phyloP scores from a whole-genome alignment of 345 rosid species.

The Litchi chinensis region DNA sequence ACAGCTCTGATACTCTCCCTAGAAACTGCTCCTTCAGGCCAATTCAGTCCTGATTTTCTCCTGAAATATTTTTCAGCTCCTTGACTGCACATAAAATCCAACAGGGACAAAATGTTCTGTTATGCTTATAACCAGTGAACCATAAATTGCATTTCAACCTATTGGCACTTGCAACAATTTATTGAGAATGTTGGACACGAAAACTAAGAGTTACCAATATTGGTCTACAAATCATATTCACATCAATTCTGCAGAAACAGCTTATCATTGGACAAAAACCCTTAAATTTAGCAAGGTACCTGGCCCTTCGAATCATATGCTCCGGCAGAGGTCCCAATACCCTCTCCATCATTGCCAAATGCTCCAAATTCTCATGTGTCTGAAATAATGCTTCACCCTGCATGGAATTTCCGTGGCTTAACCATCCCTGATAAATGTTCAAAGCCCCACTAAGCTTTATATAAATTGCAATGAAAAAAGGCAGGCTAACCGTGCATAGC shows the following conservation, averaged over 20 bases:
- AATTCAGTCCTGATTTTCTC: constrained; percentile 64
- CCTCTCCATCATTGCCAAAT: constrained; percentile 85
- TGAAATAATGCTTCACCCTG: constrained; percentile 86
- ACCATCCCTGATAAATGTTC: constrained; percentile 14
- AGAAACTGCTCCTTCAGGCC: constrained; percentile 90
- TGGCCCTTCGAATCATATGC: constrained; percentile 56
- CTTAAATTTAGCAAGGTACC: constrained; percentile 27
- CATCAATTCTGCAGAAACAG: background rate
- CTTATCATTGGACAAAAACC: background rate
- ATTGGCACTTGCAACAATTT: background rate
- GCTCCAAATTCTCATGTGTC: constrained; percentile 85
- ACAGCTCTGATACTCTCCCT: constrained; percentile 86
- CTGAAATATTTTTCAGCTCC: constrained; percentile 75
- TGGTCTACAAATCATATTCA: background rate
- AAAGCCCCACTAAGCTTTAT: background rate
- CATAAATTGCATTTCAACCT: background rate
- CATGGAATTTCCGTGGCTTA: constrained; percentile 5
- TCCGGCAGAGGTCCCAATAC: constrained; percentile 69
- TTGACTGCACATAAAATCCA: constrained; percentile 39
- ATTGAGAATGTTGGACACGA: background rate
- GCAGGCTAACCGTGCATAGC: constrained; percentile 61
- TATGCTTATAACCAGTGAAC: background rate
- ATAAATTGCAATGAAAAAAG: background rate
- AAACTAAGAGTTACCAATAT: background rate
- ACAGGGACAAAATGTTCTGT: background rate